Percentiles rank a stretch among this genome's conserved stretches.
These are phyloP conservation scores for Agrocybe praecox DNA, from an alignment of 768 basidiomycete species.

Conservation along the genomic window DNA sequence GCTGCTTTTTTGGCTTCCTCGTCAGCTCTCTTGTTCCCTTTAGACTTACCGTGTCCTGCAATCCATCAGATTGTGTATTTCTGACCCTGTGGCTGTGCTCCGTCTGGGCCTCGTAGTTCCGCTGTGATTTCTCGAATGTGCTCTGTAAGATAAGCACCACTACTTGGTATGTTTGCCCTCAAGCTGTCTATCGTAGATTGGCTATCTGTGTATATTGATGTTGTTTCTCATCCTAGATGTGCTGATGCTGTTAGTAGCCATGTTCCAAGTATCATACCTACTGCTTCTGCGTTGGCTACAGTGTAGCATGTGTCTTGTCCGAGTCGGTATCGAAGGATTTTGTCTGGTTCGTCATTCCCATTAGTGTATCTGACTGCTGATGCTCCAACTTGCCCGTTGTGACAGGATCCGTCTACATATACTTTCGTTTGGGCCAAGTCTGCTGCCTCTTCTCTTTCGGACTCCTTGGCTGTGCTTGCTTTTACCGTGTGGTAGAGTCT, in stretches of 20 bases:
- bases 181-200: no score
- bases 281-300: slow-evolving; percentile 21
- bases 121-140: no score
- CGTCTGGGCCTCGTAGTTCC: no score
- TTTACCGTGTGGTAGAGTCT: no score
- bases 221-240: neutral
- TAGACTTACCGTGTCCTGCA: slow-evolving; percentile 24
- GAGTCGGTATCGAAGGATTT: slow-evolving; percentile 13
- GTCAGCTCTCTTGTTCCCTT: slow-evolving; percentile 16
- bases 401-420: no score
- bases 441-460: no score
- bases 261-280: slow-evolving; percentile 18
- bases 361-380: slow-evolving; percentile 12
- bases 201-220: slow-evolving; percentile 15
- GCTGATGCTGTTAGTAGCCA: slow-evolving; percentile 9
- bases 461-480: no score
- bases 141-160: no score
- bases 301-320: slow-evolving; percentile 16
- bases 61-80: slow-evolving; percentile 18
- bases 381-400: slow-evolving; percentile 18
- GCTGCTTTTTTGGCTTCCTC: slow-evolving; percentile 27
- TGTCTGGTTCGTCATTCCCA: neutral
- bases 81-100: no score
- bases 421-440: no score
- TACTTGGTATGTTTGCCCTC: no score